phyloP scores from a whole-genome alignment of 1,284 basidiomycete genomes.

The Cryptococcus hybrid region DNA sequence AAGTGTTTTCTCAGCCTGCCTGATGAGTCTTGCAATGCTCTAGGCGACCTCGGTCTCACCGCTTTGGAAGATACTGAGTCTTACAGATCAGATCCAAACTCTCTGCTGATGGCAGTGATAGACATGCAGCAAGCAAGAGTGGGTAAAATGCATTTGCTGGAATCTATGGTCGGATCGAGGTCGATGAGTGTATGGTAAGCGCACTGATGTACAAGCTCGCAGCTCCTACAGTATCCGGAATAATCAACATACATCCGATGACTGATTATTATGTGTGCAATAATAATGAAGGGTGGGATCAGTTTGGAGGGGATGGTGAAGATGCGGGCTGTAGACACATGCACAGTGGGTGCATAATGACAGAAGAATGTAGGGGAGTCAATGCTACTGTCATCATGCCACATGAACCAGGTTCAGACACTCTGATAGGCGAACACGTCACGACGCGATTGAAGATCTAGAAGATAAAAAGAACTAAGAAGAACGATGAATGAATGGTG shows the following conservation, averaged over 20 bases:
- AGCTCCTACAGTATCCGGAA: background rate
- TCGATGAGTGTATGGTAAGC: conserved; percentile 16
- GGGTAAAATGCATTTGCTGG: conserved; percentile 19
- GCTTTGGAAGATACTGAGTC: conserved; percentile 21
- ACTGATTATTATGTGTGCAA: conserved; percentile 15
- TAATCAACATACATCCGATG: conserved; percentile 1
- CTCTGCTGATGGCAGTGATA: conserved; percentile 21
- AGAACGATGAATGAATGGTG: no score
- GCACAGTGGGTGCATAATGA: no score
- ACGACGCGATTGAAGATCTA: no score
- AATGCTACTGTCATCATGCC: no score
- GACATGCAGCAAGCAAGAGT: conserved; percentile 16
- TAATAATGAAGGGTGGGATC: conserved; percentile 4
- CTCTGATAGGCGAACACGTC: no score
- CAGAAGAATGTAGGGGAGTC: no score
- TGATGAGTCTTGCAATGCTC: conserved; percentile 15
- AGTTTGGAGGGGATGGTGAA: conserved; percentile 8
- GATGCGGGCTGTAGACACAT: conserved; percentile 14
- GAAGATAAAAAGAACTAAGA: no score
- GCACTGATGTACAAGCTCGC: background rate
- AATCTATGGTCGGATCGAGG: conserved; percentile 20
- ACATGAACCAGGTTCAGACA: no score
- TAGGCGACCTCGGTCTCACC: conserved; percentile 20
- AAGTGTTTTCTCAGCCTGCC: conserved; percentile 19
- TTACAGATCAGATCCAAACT: conserved; percentile 14